Evolutionary conservation across 1,284 basidiomycete species (phyloP).

Genomic region (Malassezia furfur): DNA sequence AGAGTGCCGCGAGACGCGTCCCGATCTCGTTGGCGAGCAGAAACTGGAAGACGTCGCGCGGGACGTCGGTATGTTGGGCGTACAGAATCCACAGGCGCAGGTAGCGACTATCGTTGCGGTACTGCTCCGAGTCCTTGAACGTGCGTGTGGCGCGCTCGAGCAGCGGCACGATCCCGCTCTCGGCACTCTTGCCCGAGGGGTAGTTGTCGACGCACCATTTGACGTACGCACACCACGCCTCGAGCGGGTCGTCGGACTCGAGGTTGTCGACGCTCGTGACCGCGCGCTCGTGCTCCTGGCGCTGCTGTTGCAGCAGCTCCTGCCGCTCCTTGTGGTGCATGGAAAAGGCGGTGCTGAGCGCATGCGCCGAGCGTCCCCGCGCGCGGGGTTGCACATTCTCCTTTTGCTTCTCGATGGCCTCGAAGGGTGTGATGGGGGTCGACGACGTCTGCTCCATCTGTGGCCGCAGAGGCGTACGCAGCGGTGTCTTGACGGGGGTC

Average conservation of each 20-base stretch:
- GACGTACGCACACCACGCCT: constrained; percentile 53
- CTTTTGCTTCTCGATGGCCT: constrained; percentile 54
- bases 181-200: constrained; percentile 58
- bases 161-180: constrained; percentile 57
- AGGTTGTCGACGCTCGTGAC: constrained; percentile 25
- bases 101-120: constrained; percentile 77
- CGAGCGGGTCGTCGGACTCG: constrained; percentile 33
- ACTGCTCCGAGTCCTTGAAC: constrained; percentile 69
- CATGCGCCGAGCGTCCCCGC: constrained; percentile 54
- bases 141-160: constrained; percentile 66
- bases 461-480: constrained; percentile 30
- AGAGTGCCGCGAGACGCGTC: constrained; percentile 64
- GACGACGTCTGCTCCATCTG: constrained; percentile 41
- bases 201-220: constrained; percentile 60
- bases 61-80: constrained; percentile 42
- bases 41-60: constrained; percentile 52
- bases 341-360: constrained; percentile 50
- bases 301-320: constrained; percentile 26
- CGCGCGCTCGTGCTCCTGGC: constrained; percentile 27
- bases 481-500: constrained; percentile 37
- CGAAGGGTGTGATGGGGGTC: constrained; percentile 45
- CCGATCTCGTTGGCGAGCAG: constrained; percentile 71
- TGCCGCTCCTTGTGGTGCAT: constrained; percentile 39
- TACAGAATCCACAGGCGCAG: constrained; percentile 79
- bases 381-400: constrained; percentile 57